Percentiles rank a stretch among this genome's conserved stretches.
Conservation (phyloP, 106 monocot species). For the Hemerocallis citrina region DNA sequence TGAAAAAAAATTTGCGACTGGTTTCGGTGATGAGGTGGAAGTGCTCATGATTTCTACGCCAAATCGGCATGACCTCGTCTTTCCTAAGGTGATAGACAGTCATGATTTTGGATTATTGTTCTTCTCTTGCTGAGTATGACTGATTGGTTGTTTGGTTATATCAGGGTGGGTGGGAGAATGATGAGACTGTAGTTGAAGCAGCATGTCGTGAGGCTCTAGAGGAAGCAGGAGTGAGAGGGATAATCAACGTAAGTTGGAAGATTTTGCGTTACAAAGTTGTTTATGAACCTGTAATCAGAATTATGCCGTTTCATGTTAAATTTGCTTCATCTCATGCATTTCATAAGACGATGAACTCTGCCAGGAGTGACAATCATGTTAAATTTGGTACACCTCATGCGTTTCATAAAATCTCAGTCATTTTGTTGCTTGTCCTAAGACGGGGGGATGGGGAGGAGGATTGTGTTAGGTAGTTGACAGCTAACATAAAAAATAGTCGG, state of each 20-base stretch:
- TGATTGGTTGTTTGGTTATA: background rate
- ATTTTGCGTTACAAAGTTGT: too few species aligned
- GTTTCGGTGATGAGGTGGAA: background rate
- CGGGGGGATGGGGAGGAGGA: too few species aligned
- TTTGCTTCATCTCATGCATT: too few species aligned
- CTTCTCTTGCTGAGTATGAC: background rate
- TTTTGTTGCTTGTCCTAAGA: too few species aligned
- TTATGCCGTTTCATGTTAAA: too few species aligned
- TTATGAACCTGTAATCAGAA: too few species aligned
- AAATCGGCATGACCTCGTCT: constrained; percentile 13
- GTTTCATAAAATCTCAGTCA: too few species aligned
- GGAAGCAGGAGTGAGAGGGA: constrained; percentile 16
- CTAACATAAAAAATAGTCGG: too few species aligned
- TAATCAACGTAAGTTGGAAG: constrained; percentile 8
- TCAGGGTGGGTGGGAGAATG: constrained; percentile 20
- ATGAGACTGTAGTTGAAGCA: constrained; percentile 14
- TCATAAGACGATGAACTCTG: too few species aligned
- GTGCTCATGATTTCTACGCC: constrained; percentile 20
- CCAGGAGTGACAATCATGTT: too few species aligned
- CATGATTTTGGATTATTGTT: background rate
- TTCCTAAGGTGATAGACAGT: constrained; percentile 12
- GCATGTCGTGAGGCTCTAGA: constrained; percentile 15
- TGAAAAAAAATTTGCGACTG: background rate
- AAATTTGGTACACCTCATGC: too few species aligned
- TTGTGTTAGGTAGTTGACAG: too few species aligned